Evolutionary conservation across 2,329 filamentous ascomycete genomes (phyloP), one percentile per base, ranked within the genome.

Genomic region (Magnaporthiopsis incrustans): DNA sequence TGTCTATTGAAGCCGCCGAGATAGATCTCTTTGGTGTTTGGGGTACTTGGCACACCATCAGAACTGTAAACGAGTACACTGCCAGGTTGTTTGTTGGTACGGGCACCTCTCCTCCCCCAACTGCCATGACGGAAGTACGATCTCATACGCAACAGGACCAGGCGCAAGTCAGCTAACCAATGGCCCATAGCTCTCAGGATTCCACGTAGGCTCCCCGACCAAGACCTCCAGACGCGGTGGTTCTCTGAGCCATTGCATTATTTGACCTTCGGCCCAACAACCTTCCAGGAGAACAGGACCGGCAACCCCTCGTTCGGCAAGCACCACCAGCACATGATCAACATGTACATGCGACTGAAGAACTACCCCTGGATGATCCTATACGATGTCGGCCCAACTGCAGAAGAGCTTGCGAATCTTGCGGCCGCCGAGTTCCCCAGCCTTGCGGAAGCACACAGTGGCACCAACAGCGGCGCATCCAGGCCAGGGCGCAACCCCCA

Each of bases 21-120:
- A 78, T 88, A 66, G 89, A 94, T 70, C 75, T 90, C 0, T 95
- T 91, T 75, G 88, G 88, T 63, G 83, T 88, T 2, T 99, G 96
- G 96, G 93, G 98, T 76, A 89, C 90, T 1, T 99, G 95, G 95
- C 89, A 99, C 74, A 82, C 89, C 27, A 89, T 99, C 71, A 85
- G 95, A 63, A 89, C 88, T 63, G 81, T 92, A 65, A 97, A 92
- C 83, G 89, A 88, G 77, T 98, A 99, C 77, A 89, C 89, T 75
- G 78, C 83, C 64, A 86, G 92, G 73, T 81, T 99, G 53, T 89
- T 87, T 71, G 86, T 97, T 76, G 91, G 94, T 97, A 88, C 80
- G 91, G 73, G 18, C 4, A 22, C 2, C 3, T 64, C 67, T 27
- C 62, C 58, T 35, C 25, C 62, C 58, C 25, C 25, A 1, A 18